Conservation (phyloP, 2,329 filamentous ascomycete species). For the Ascochyta lentis region DNA sequence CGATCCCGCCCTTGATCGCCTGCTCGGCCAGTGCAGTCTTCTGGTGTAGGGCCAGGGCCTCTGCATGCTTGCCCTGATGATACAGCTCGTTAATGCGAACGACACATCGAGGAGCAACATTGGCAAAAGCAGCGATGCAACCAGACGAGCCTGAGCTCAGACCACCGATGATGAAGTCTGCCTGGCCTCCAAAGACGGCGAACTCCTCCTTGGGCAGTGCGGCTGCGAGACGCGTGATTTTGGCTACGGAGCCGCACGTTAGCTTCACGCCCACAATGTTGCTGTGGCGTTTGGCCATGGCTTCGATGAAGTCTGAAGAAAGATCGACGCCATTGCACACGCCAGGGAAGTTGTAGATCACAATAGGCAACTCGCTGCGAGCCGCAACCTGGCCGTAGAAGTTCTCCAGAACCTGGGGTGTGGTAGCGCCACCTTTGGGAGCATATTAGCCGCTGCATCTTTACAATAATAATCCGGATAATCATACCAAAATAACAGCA, state of each 20-base stretch:
- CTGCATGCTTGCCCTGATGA: conserved; percentile 59
- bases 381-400: conserved; percentile 59
- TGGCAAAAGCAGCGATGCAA: conserved; percentile 63
- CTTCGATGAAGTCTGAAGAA: conserved; percentile 67
- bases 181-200: conserved; percentile 73
- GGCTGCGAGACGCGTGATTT: conserved; percentile 69
- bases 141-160: conserved; percentile 60
- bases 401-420: conserved; percentile 47
- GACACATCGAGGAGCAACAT: conserved; percentile 61
- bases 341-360: conserved; percentile 75
- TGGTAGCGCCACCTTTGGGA: conserved; percentile 37
- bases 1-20: conserved; percentile 69
- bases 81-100: conserved; percentile 66
- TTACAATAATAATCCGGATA: too few species aligned
- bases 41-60: conserved; percentile 66
- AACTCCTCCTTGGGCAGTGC: conserved; percentile 61
- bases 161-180: conserved; percentile 69
- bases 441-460: neutral
- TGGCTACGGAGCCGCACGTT: conserved; percentile 74
- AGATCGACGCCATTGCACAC: conserved; percentile 71
- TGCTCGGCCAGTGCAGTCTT: conserved; percentile 69
- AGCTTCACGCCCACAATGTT: conserved; percentile 74
- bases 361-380: conserved; percentile 65
- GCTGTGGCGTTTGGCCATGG: conserved; percentile 59
- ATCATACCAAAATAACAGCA: conserved; percentile 51